Evolutionary conservation across 2,329 filamentous ascomycete species (phyloP), one percentile per base, ranked within the genome.

Genomic region (Knufia fluminis): DNA sequence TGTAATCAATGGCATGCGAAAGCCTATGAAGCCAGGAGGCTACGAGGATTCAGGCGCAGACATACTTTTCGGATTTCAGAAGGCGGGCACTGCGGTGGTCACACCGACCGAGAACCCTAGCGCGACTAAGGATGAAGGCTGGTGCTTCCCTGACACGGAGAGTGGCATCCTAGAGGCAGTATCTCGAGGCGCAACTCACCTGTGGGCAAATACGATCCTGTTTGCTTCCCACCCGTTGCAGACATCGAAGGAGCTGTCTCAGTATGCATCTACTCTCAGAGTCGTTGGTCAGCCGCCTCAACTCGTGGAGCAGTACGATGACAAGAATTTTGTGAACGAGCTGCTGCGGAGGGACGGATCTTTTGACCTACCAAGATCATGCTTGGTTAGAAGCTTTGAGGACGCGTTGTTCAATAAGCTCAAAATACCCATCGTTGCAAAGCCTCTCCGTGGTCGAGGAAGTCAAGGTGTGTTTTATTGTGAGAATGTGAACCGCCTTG

Each of bases 131-230:
- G 56, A 69, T 3, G 45, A 58, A 28, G 63, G 64, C 3, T 73
- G 69, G 70, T 66, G 64, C 39, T 73, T 71, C 49, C 64, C 70
- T 2, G 70, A 73, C 51, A 69, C 66, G 6, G 67, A 71, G 50
- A 60, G 61, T 2, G 69, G 70, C 1, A 69, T 73, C n/a, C 39
- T 67, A 0, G 50, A 59, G 3, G 72, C 71, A 0, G 45, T 74
- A 1, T 46, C 64, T 2, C 58, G 59, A 32, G 70, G 70, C 0
- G 68, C 69, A 0, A 75, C 68, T 1, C 67, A 71, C 53, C 58
- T 76, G 2, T 76, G 72, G 71, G 71, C 71, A 1, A 76, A 76
- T 53, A 76, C 73, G 0, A 69, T 76, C 35, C 57, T 76, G 1
- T 76, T 76, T 54, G 63, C 66, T 0, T 63, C 65, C 0, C 73